Percentiles rank a stretch among this genome's conserved stretches.
Evolutionary conservation across 768 basidiomycete genomes (phyloP).

Genomic region (Amanita fuliginea): DNA sequence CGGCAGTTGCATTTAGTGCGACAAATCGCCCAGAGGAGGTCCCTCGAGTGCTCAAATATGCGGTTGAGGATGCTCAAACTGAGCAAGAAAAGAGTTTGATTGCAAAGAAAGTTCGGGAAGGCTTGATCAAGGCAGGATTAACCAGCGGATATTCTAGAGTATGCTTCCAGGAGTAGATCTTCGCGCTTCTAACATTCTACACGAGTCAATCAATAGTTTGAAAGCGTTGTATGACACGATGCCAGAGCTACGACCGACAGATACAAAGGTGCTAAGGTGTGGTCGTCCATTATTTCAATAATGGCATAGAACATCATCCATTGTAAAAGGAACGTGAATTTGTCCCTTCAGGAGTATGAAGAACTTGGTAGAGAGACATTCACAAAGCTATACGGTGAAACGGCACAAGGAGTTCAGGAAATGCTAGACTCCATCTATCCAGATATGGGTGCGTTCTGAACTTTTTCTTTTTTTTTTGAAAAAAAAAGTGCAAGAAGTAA

Average conservation of each 20-base stretch:
- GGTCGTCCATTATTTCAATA: not conserved
- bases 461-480: too few relatives aligned
- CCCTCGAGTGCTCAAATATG: slow-evolving; percentile 41
- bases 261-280: slow-evolving; percentile 36
- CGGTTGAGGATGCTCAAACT: slow-evolving; percentile 29
- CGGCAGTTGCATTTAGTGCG: slow-evolving; percentile 45
- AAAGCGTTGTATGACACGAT: slow-evolving; percentile 37
- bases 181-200: not conserved
- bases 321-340: slow-evolving; percentile 25
- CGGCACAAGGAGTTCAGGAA: slow-evolving; percentile 32
- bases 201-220: slow-evolving; percentile 48
- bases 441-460: slow-evolving; percentile 41
- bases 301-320: not conserved
- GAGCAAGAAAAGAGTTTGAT: slow-evolving; percentile 26
- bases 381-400: slow-evolving; percentile 42
- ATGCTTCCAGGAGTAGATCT: slow-evolving; percentile 1
- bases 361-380: slow-evolving; percentile 33
- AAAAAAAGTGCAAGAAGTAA: too few relatives aligned
- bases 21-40: slow-evolving; percentile 51
- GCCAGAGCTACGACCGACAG: slow-evolving; percentile 36
- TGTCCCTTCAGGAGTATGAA: slow-evolving; percentile 32
- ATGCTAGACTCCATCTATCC: slow-evolving; percentile 45
- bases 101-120: slow-evolving; percentile 48
- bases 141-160: slow-evolving; percentile 51
- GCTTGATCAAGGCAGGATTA: slow-evolving; percentile 50